Conservation (phyloP, 345 rosid species). For the Citrus maxima region DNA sequence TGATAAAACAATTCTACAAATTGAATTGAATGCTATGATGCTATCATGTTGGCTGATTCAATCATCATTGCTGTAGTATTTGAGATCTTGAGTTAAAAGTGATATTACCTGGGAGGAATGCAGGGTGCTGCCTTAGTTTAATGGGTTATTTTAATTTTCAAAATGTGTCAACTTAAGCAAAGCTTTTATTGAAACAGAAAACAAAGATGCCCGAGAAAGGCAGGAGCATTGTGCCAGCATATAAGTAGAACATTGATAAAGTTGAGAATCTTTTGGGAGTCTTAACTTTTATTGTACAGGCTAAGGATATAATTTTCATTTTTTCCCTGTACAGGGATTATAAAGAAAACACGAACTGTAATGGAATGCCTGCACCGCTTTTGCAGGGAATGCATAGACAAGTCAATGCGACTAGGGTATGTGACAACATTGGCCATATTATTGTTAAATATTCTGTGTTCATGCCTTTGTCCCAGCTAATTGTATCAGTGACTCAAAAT, state of each 20-base stretch:
- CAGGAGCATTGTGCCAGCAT: neutral
- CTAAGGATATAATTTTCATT: conserved; percentile 8
- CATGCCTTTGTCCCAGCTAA: conserved; percentile 3
- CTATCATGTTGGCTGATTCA: neutral
- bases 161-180: neutral
- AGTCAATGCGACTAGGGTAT: conserved; percentile 97
- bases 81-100: neutral
- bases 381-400: conserved; percentile 95
- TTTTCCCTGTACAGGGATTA: conserved; percentile 56
- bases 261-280: neutral
- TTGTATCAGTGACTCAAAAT: conserved; percentile 9
- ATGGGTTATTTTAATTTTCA: neutral
- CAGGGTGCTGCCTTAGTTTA: neutral
- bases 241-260: neutral
- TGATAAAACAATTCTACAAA: neutral
- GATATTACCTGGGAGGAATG: neutral
- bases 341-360: conserved; percentile 89
- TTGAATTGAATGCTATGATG: neutral
- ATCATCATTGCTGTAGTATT: neutral
- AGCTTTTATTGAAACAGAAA: neutral
- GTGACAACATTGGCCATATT: conserved; percentile 11
- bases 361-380: conserved; percentile 97
- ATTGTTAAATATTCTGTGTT: neutral
- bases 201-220: neutral
- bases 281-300: neutral